Conservation (phyloP, 768 basidiomycete species). For the button mushroom (Agaricus bisporus) region DNA sequence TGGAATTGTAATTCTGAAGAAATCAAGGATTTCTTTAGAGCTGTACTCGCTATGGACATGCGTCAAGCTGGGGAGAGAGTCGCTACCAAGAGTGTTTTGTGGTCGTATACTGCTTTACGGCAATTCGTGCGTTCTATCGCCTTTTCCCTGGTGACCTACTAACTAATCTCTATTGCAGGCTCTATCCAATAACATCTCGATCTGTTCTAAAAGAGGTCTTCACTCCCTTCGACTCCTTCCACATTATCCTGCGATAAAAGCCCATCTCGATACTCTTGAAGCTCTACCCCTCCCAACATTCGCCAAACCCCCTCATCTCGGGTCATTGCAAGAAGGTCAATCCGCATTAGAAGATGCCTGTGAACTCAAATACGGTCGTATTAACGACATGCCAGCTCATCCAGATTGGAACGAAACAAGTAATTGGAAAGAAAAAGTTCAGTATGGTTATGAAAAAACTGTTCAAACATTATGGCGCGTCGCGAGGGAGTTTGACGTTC, state of each 20-base stretch:
- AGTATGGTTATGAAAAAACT: slow-evolving; percentile 58
- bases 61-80: slow-evolving; percentile 73
- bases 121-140: slow-evolving; percentile 57
- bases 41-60: slow-evolving; percentile 69
- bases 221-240: slow-evolving; percentile 65
- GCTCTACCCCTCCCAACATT: slow-evolving; percentile 51
- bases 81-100: slow-evolving; percentile 73
- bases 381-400: slow-evolving; percentile 27
- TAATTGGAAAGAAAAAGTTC: slow-evolving; percentile 56
- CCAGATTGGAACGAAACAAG: slow-evolving; percentile 38
- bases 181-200: slow-evolving; percentile 60
- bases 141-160: not conserved
- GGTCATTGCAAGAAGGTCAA: slow-evolving; percentile 50
- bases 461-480: slow-evolving; percentile 65
- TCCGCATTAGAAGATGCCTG: slow-evolving; percentile 63
- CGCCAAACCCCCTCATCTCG: slow-evolving; percentile 61
- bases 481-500: slow-evolving; percentile 64
- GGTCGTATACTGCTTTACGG: slow-evolving; percentile 72
- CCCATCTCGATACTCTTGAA: slow-evolving; percentile 58
- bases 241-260: slow-evolving; percentile 49
- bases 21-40: slow-evolving; percentile 69
- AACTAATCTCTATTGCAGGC: slow-evolving; percentile 34
- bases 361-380: slow-evolving; percentile 43
- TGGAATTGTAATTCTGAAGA: slow-evolving; percentile 63
- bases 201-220: slow-evolving; percentile 59